Base-by-base conservation (phyloP, 2,329 filamentous ascomycete species). In the Alternaria consortialis region DNA sequence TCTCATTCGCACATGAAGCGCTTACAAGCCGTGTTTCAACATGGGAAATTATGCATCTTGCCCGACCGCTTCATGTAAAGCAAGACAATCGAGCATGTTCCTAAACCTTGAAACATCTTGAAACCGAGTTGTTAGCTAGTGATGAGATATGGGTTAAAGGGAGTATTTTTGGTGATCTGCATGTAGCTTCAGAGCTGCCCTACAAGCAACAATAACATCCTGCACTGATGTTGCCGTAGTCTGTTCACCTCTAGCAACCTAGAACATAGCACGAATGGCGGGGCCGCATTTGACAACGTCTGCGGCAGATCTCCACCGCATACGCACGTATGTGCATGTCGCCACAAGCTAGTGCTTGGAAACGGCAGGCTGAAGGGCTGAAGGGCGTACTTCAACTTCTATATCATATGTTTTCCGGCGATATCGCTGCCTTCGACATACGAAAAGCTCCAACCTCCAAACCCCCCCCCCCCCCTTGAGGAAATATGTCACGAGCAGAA, bases 41-140 rank as follows among this genome's bases (percentile, higher is more conserved):
- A 7, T 8, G 32, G 5, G 31, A 5, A 37, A 50, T 37, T n/a
- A 11, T 34, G 31, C 46, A 17, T 20, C 5, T 36, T 34, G 53
- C 46, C 31, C 40, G 25, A 39, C 31, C 53, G n/a, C 34, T 47
- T 56, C 43, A 59, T 20, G 34, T 40, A 32, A 44, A 60, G 31
- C 52, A 51, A 29, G 15, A 13, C 5, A 47, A 13, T n/a, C 44
- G 36, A 42, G 44, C 23, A 43, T 52, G 6, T 32, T 36, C 53
- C 53, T 42, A 27, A 44, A 40, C 23, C n/a, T 52, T 57, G 46
- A 60, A 57, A 60, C 53, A 7, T 8, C 12, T 17, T 44, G 46
- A 60, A 36, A 52, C 47, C 17, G 42, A 23, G 27, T 23, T 42
- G 25, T n/a, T 29, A 27, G 4, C 27, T 1, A 8, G 13, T 37